Conservation (phyloP, 139 green algal genomes). For the Volvox africanus region DNA sequence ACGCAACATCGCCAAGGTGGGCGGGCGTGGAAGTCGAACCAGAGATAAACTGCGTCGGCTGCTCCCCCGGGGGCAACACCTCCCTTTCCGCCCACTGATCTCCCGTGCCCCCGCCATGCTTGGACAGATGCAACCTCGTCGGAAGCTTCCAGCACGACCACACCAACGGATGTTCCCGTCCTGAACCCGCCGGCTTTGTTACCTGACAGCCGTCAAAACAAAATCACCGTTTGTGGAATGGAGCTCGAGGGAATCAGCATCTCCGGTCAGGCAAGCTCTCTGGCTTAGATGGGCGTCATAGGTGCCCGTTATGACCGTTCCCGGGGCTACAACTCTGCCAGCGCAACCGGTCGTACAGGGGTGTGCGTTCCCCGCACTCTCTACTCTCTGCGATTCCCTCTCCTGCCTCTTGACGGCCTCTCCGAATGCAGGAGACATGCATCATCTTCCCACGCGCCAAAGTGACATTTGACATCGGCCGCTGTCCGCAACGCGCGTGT, state of each 20-base stretch:
- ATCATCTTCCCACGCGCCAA: constrained; percentile 78
- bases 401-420: too few species aligned
- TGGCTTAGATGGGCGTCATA: not conserved
- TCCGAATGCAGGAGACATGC: constrained; percentile 72
- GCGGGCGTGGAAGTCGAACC: not conserved
- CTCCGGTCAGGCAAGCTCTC: constrained; percentile 56
- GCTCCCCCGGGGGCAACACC: not conserved
- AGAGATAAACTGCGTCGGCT: not conserved
- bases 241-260: constrained; percentile 69
- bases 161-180: constrained; percentile 1
- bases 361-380: too few species aligned
- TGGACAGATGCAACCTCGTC: not conserved
- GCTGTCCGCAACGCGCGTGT: constrained; percentile 60
- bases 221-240: constrained; percentile 47
- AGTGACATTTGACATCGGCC: constrained; percentile 77
- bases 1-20: not conserved
- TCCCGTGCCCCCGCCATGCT: not conserved
- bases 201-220: constrained; percentile 24
- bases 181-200: not conserved
- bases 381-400: too few species aligned
- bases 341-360: too few species aligned
- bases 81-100: not conserved
- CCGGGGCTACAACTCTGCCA: too few species aligned
- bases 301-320: too few species aligned
- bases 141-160: not conserved